Evolutionary conservation across 2,329 filamentous ascomycete genomes (phyloP), one percentile per base, ranked within the genome.

Genomic region (Rachicladosporium sp.): DNA sequence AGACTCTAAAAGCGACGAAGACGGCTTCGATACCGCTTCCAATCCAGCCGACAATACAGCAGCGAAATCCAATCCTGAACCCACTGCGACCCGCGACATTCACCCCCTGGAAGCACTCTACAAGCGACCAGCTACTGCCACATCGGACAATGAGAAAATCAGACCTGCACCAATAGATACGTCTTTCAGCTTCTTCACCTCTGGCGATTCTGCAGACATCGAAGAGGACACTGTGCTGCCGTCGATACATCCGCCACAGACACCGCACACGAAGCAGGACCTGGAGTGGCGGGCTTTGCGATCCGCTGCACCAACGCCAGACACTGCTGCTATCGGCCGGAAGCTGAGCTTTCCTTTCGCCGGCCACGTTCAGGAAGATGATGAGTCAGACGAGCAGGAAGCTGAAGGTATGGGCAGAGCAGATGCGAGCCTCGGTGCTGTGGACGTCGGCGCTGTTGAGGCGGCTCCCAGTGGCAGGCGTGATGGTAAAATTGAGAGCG

Each of bases 61-160:
- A 19, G 15, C 15, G 15, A 19, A 19, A 6, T 3, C 10, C 30
- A 32, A 32, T n/a, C 30, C 30, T 12, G 15, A 19, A 19, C 15
- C 15, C 15, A 19, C 15, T 19, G 15, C 15, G 5, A 3, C 15
- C 15, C 33, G 34, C 51, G 58, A 63, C 44, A 67, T 94, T 0
- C 89, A 96, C 50, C 89, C 91, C 0, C 71, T 96, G 1, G 88
- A 96, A 65, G 86, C 86, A 1, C 73, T 96, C 2, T 98, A 93
- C 70, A 96, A 95, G 64, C 76, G 76, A 3, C 71, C 75, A 8
- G 10, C 30, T 3, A 31, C 38, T 29, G 59, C 66, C 27, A 59
- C 60, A 3, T 60, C 57, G 37, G 50, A 52, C 47, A 23, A 52
- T 48, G n/a, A 52, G 57, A 63, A 5, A 19, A 5, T 19, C 15